Conservation (phyloP, 257 asterid species). For the Solanum chiquidenum region DNA sequence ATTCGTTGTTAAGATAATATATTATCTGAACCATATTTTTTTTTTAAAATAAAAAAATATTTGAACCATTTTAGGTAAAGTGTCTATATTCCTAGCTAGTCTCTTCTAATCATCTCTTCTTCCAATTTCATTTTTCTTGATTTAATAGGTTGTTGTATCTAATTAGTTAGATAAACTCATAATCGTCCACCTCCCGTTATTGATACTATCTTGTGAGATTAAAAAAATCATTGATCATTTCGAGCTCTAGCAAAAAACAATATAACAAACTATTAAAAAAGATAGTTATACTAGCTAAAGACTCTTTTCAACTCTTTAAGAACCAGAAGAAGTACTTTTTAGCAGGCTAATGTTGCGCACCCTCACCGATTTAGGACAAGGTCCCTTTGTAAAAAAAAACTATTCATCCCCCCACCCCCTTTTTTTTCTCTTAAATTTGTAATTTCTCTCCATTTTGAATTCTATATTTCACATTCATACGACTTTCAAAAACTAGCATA, state of each 20-base stretch:
- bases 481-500: background rate
- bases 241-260: background rate
- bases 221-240: background rate
- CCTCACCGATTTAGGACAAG: too few species aligned
- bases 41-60: background rate
- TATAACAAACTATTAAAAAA: background rate
- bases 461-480: background rate
- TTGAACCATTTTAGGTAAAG: background rate
- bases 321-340: too few species aligned
- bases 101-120: background rate
- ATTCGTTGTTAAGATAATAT: background rate
- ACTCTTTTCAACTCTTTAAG: background rate
- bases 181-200: background rate
- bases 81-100: background rate
- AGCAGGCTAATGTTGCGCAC: too few species aligned
- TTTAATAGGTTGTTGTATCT: background rate
- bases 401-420: too few species aligned
- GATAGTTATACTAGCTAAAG: background rate
- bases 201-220: background rate
- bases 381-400: too few species aligned
- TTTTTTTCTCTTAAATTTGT: too few species aligned
- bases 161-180: background rate
- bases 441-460: background rate
- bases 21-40: too few species aligned
- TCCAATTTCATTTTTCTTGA: background rate